Evolutionary conservation across 257 asterid genomes (phyloP).

Genomic region (Ligustrum vulgare): DNA sequence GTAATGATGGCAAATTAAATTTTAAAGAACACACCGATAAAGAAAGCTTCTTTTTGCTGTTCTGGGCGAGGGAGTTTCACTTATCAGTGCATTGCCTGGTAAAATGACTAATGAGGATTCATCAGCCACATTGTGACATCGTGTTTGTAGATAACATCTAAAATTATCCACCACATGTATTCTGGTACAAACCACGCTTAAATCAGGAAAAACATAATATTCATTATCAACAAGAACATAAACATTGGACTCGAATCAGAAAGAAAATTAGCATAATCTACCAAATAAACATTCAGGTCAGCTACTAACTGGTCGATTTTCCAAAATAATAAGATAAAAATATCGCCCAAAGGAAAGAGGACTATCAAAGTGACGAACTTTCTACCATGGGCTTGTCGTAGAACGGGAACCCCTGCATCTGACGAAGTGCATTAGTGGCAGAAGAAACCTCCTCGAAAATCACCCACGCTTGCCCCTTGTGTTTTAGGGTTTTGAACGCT

Average conservation of each 20-base stretch:
- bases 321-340: too few relatives aligned
- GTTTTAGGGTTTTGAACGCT: slow-evolving; percentile 99
- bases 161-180: not conserved
- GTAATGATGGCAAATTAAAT: too few relatives aligned
- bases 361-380: not conserved
- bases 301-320: not conserved
- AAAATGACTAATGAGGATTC: too few relatives aligned
- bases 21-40: too few relatives aligned
- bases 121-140: not conserved
- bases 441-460: slow-evolving; percentile 85
- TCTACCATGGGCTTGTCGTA: slow-evolving; percentile 93
- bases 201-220: not conserved
- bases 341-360: not conserved
- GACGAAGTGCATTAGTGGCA: slow-evolving; percentile 80
- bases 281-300: not conserved
- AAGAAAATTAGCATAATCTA: not conserved
- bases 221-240: not conserved
- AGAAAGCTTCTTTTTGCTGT: not conserved
- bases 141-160: not conserved
- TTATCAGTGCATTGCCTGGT: too few relatives aligned
- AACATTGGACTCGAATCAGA: not conserved
- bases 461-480: slow-evolving; percentile 99
- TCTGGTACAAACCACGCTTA: not conserved
- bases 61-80: too few relatives aligned
- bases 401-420: slow-evolving; percentile 97